A percentile compares a stretch with the other conserved stretches of the same genome.
Conservation (phyloP, 306 rosid genomes). For the Mimosa pudica region DNA sequence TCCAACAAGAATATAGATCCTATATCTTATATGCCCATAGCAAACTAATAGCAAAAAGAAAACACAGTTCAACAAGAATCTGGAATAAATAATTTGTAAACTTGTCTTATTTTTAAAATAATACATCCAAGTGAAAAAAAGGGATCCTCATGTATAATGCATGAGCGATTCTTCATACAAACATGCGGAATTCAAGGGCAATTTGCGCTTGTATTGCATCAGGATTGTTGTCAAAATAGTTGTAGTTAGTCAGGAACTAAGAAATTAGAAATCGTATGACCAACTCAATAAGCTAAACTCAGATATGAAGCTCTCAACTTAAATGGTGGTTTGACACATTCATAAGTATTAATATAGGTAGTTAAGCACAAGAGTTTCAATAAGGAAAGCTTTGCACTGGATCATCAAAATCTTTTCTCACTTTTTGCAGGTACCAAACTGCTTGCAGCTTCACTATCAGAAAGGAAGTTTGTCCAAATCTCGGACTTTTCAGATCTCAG, state of each 20-base stretch:
- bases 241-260: background rate
- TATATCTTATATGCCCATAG: slow-evolving; percentile 15
- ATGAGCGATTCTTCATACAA: background rate
- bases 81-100: slow-evolving; percentile 7
- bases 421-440: background rate
- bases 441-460: background rate
- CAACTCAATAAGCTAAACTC: background rate
- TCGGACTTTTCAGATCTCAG: background rate
- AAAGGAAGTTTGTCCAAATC: background rate
- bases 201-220: background rate
- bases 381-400: background rate
- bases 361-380: background rate
- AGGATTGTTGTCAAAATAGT: background rate
- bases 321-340: background rate
- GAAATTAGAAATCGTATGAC: background rate
- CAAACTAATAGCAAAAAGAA: slow-evolving; percentile 25
- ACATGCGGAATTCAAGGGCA: background rate
- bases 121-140: slow-evolving; percentile 5
- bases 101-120: background rate
- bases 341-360: background rate
- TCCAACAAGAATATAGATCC: slow-evolving; percentile 9
- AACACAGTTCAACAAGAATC: slow-evolving; percentile 30
- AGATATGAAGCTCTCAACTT: slow-evolving; percentile 2
- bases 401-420: background rate
- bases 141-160: slow-evolving; percentile 12